Base-by-base conservation (phyloP, 2,329 filamentous ascomycete genomes). In the Fusarium keratoplasticum region DNA sequence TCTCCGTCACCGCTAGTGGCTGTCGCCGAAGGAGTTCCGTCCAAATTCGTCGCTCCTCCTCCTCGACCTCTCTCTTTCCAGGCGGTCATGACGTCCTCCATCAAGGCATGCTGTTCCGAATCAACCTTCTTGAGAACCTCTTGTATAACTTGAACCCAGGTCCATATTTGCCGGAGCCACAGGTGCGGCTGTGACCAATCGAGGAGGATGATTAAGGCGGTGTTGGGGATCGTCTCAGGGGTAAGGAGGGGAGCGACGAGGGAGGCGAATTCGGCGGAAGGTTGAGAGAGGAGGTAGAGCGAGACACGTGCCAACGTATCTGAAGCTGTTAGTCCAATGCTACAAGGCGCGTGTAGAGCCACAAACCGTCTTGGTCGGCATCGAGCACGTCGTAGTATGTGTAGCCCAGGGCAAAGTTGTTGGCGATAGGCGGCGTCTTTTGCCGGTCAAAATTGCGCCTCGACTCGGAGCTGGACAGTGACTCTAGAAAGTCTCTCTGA, bases 311-410 rank as follows among this genome's bases (percentile, higher is more conserved):
- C 95, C 77, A 98, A 89, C 29, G 93, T 96, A 84, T 98, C 95
- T 96, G 70, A n/a, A 59, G n/a, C 18, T 36, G 60, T 82, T 67
- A 82, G 79, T 57, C 25, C 9, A 18, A 29, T 40, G 36, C 22
- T 31, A 5, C 27, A 22, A 50, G 61, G 27, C 42, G 9, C 35
- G 33, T 20, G 16, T 16, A 31, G 36, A 55, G 58, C 18, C 20
- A 79, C 83, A 68, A 83, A 95, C 94, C 94, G 87, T 98, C 96
- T 82, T 97, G 95, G 81, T 98, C 95, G 66, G 94, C 93, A 83
- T 98, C 95, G 40, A 98, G 88, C 40, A 98, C 95, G 83, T 98
- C 95, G 82, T 97, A 95, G 84, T 98, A 98, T 63, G 95, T 98
- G 82, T 98, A 98, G 61, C 95, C 95, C 69, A 98, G 85, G 13